Conservation (phyloP, 768 basidiomycete genomes). For the Auriculariales sp. region DNA sequence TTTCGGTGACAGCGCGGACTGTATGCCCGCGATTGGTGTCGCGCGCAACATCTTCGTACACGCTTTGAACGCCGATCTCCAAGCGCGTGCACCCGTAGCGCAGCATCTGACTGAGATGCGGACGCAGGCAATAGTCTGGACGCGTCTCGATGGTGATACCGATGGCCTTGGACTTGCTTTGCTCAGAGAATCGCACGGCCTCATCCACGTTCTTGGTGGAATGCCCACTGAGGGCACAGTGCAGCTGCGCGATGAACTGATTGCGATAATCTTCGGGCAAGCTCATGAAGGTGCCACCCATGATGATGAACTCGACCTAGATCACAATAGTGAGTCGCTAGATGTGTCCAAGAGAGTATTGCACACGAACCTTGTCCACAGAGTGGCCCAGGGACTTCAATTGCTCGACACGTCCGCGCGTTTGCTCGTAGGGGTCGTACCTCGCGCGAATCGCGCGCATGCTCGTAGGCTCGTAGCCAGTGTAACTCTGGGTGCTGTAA, state of each 20-base stretch:
- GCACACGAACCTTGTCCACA: conserved; percentile 71
- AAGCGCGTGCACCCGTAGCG: conserved; percentile 97
- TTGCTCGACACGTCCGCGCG: conserved; percentile 88
- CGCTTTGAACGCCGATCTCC: conserved; percentile 97
- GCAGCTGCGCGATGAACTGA: conserved; percentile 88
- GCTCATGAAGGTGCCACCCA: conserved; percentile 99
- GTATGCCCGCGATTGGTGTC: conserved; percentile 99
- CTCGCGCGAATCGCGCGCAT: conserved; percentile 98
- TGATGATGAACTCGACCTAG: conserved; percentile 81
- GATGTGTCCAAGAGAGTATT: not conserved
- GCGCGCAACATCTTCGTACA: conserved; percentile 97
- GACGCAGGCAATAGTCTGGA: conserved; percentile 94
- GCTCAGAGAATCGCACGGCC: conserved; percentile 90
- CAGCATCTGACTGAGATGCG: conserved; percentile 97
- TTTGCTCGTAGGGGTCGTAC: conserved; percentile 96
- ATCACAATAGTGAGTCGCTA: no score
- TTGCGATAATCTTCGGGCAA: conserved; percentile 95
- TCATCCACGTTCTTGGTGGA: conserved; percentile 91
- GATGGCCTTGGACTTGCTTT: conserved; percentile 95
- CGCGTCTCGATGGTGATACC: conserved; percentile 98
- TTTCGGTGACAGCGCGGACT: conserved; percentile 90
- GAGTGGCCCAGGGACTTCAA: conserved; percentile 90
- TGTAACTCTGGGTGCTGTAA: conserved; percentile 95
- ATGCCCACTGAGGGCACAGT: conserved; percentile 92
- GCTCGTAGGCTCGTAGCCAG: conserved; percentile 91